Conservation (phyloP, 2,329 filamentous ascomycete genomes). For the Trichoderma cornu-damae region DNA sequence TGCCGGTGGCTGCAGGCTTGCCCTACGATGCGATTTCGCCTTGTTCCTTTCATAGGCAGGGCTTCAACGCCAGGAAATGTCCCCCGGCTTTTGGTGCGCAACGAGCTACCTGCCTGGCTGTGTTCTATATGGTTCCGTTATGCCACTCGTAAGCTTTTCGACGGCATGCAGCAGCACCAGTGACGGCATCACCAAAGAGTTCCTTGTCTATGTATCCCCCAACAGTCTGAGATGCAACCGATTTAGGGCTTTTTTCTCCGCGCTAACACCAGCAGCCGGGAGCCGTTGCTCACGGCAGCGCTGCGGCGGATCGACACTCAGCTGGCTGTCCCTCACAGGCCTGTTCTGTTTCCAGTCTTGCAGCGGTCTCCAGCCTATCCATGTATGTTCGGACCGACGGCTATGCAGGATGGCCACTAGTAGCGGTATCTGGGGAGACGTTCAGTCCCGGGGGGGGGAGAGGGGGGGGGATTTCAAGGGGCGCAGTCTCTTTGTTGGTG, state of each 20-base stretch:
- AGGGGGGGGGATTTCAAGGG: no score
- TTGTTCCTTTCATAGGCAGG: no score
- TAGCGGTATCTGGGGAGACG: not conserved
- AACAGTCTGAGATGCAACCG: not conserved
- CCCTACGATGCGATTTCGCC: no score
- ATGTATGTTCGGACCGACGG: constrained; percentile 8
- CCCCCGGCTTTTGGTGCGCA: no score
- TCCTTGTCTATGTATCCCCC: not conserved
- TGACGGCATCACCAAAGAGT: not conserved
- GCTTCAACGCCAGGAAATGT: no score
- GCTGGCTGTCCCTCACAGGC: not conserved
- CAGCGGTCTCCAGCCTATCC: not conserved
- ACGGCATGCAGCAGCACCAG: not conserved
- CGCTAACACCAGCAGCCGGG: constrained; percentile 5
- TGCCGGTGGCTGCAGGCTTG: no score
- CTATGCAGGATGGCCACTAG: constrained; percentile 3
- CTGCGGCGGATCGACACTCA: constrained; percentile 11
- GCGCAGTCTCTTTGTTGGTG: not conserved
- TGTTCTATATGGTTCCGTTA: no score
- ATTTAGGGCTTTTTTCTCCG: not conserved
- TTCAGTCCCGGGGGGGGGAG: not conserved
- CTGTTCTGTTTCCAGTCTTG: not conserved
- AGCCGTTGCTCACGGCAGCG: not conserved
- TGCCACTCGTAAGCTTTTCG: no score
- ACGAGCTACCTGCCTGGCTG: no score